phyloP scores from a whole-genome alignment of 495 filamentous ascomycete genomes.

The Annulohypoxylon moriforme region DNA sequence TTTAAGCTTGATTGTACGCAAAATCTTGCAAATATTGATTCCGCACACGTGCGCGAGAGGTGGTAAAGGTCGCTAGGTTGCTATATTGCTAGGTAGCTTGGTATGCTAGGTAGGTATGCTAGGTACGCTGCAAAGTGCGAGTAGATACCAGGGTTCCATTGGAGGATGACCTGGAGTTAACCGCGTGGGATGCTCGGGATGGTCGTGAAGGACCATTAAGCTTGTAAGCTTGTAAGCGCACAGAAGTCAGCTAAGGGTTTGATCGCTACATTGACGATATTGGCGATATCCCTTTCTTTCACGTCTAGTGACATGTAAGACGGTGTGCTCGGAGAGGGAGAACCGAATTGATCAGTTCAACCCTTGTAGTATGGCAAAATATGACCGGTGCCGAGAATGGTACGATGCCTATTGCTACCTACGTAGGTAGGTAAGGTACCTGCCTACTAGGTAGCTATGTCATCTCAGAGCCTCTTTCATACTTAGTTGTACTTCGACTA shows the following conservation, averaged over 20 bases:
- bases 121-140: background rate
- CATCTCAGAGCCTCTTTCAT: constrained; percentile 10
- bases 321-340: constrained; percentile 4
- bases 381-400: constrained; percentile 26
- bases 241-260: constrained; percentile 5
- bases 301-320: constrained; percentile 29
- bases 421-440: background rate
- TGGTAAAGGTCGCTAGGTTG: background rate
- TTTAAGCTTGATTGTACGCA: background rate
- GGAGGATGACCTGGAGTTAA: constrained; percentile 5
- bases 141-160: constrained; percentile 5
- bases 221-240: constrained; percentile 1
- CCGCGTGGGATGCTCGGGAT: constrained; percentile 8
- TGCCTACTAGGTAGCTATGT: background rate
- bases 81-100: background rate
- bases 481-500: background rate
- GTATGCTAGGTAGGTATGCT: background rate
- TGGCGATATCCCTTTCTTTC: constrained; percentile 3
- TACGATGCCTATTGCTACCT: constrained; percentile 1
- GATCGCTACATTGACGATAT: constrained; percentile 9
- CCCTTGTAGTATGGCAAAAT: constrained; percentile 11
- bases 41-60: constrained; percentile 10
- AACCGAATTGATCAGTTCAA: constrained; percentile 21
- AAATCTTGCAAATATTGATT: background rate
- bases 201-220: background rate